These are phyloP conservation scores for Myrica gale DNA, from an alignment of 306 rosid genomes.

Conservation along the genomic window DNA sequence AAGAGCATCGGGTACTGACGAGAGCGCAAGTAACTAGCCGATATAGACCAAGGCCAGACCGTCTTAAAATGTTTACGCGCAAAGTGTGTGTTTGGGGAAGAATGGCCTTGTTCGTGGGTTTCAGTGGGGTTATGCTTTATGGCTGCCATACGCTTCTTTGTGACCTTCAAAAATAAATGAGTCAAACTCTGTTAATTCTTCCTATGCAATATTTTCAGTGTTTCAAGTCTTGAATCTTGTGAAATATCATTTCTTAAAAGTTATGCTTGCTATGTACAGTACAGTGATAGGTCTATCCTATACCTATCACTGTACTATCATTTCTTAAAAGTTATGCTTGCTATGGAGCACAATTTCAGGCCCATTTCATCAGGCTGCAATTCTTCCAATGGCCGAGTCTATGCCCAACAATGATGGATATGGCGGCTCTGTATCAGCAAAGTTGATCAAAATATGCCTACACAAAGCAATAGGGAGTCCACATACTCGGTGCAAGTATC, in stretches of 20 bases:
- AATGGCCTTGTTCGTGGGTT: neutral
- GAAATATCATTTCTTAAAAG: slow-evolving; percentile 42
- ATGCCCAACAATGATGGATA: neutral
- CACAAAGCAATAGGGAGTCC: slow-evolving; percentile 17
- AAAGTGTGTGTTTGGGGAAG: neutral
- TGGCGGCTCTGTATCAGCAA: slow-evolving; percentile 6
- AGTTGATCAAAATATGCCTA: slow-evolving; percentile 1
- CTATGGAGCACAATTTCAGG: slow-evolving; percentile 32
- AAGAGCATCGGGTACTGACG: neutral
- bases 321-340: too few species aligned
- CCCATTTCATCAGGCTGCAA: too few species aligned
- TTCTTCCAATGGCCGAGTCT: neutral
- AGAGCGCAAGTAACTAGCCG: too few species aligned
- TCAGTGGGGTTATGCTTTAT: neutral
- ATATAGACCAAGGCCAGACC: neutral
- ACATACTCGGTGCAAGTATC: slow-evolving; percentile 6
- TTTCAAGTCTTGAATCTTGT: slow-evolving; percentile 48
- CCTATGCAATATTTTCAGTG: too few species aligned
- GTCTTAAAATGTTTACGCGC: neutral
- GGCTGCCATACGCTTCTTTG: neutral
- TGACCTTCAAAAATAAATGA: neutral
- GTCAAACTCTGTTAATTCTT: neutral
- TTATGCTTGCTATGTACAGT: slow-evolving; percentile 21
- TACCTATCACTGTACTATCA: too few species aligned
- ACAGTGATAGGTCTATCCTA: slow-evolving; percentile 21